Percentiles rank a stretch among this genome's conserved stretches.
Conservation (phyloP, 2,329 filamentous ascomycete genomes). For the Claviceps sp. region DNA sequence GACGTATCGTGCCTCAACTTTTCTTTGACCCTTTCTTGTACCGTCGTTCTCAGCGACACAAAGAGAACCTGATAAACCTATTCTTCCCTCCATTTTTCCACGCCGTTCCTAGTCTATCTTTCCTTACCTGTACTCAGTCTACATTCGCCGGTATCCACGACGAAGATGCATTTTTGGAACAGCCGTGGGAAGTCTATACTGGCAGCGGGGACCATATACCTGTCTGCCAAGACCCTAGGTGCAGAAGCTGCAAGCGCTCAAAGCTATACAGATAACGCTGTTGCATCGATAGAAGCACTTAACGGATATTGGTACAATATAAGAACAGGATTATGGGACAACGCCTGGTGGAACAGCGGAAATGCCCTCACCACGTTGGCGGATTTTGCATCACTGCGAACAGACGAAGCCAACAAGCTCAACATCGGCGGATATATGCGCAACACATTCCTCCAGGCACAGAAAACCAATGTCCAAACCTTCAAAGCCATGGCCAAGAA, state of each 20-base stretch:
- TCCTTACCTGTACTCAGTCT: not conserved
- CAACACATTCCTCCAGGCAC: constrained; percentile 33
- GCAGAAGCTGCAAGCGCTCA: constrained; percentile 9
- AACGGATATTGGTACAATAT: constrained; percentile 47
- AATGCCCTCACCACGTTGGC: constrained; percentile 51
- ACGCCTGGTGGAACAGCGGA: constrained; percentile 60
- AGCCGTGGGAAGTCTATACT: not conserved
- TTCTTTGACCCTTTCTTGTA: not conserved
- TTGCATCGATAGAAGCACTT: constrained; percentile 27
- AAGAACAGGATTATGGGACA: constrained; percentile 47
- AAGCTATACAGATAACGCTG: constrained; percentile 21
- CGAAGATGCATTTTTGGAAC: not conserved
- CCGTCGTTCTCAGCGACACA: not conserved
- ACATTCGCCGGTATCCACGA: not conserved
- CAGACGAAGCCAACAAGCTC: constrained; percentile 20
- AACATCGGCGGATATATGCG: constrained; percentile 26
- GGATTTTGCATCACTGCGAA: constrained; percentile 32
- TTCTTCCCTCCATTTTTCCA: not conserved
- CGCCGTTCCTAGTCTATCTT: not conserved
- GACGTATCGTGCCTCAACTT: not conserved
- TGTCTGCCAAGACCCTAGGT: not conserved
- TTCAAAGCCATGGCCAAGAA: constrained; percentile 22
- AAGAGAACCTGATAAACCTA: not conserved
- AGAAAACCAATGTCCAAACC: constrained; percentile 23
- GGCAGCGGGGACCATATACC: constrained; percentile 4